Evolutionary conservation across 169 alveolate species (phyloP).

Genomic region (Cryptosporidium sp.): DNA sequence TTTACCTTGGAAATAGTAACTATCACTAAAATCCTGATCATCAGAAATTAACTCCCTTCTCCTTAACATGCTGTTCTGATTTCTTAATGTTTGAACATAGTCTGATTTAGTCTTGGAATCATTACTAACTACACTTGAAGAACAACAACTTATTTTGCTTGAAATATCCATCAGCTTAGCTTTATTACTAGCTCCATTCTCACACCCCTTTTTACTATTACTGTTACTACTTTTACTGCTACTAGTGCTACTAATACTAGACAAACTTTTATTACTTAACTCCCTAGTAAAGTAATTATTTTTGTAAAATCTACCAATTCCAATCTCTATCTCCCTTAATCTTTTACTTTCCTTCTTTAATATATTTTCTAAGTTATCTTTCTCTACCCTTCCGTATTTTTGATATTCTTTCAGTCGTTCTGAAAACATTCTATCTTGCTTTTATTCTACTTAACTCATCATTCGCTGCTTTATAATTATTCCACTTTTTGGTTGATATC

Average conservation of each 20-base stretch:
- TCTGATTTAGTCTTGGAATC: slow-evolving; percentile 4
- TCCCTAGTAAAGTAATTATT: no score
- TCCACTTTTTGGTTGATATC: background rate
- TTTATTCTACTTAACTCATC: background rate
- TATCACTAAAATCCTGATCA: background rate
- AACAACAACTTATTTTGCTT: background rate
- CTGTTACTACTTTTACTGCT: background rate
- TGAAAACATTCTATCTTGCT: slow-evolving; percentile 1
- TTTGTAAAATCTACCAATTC: background rate
- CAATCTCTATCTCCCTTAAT: background rate
- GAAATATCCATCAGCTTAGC: background rate
- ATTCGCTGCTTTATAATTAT: no score
- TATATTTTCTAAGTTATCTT: background rate
- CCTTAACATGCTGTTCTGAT: background rate
- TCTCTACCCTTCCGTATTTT: background rate
- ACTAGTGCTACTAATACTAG: background rate
- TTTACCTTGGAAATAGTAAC: background rate
- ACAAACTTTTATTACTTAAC: background rate
- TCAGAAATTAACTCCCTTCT: background rate
- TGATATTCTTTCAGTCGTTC: slow-evolving; percentile 30
- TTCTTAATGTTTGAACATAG: background rate
- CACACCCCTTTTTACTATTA: background rate
- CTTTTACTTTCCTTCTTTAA: background rate
- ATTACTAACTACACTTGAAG: background rate
- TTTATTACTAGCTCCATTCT: background rate